phyloP scores from a whole-genome alignment of 139 green algal species.

The Haematococcus sp. region DNA sequence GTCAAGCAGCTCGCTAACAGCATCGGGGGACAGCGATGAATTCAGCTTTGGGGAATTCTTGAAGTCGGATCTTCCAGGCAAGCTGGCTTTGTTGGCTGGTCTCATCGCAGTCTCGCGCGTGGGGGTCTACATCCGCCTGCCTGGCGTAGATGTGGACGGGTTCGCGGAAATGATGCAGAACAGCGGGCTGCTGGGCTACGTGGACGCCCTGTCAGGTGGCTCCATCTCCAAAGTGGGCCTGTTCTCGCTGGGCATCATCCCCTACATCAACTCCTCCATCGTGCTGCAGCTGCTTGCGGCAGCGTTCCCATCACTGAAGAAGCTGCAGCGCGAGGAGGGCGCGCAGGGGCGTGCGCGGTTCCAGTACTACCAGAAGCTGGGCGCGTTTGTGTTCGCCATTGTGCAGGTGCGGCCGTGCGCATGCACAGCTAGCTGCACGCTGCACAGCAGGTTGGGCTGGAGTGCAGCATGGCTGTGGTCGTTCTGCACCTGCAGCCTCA shows the following conservation, averaged over 20 bases:
- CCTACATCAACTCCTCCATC: conserved; percentile 99
- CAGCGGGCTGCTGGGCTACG: conserved; percentile 85
- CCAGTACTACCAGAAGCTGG: conserved; percentile 88
- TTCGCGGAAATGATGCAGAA: conserved; percentile 73
- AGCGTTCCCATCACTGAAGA: conserved; percentile 88
- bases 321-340: conserved; percentile 96
- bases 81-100: conserved; percentile 70
- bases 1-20: conserved; percentile 5
- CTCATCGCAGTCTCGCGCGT: conserved; percentile 86
- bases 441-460: too few species aligned
- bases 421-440: too few species aligned
- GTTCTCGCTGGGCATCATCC: conserved; percentile 98
- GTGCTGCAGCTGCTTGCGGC: conserved; percentile 86
- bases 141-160: conserved; percentile 84
- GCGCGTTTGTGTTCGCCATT: conserved; percentile 85
- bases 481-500: background rate
- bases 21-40: conserved; percentile 17
- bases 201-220: conserved; percentile 87
- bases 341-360: conserved; percentile 80
- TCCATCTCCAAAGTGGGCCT: conserved; percentile 86
- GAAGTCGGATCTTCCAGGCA: conserved; percentile 71
- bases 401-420: conserved; percentile 49
- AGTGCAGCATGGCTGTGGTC: too few species aligned
- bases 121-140: conserved; percentile 93
- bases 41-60: conserved; percentile 64